Evolutionary conservation across 1,284 basidiomycete species (phyloP), one percentile per base, ranked within the genome.

Genomic region (Meira nashicola): DNA sequence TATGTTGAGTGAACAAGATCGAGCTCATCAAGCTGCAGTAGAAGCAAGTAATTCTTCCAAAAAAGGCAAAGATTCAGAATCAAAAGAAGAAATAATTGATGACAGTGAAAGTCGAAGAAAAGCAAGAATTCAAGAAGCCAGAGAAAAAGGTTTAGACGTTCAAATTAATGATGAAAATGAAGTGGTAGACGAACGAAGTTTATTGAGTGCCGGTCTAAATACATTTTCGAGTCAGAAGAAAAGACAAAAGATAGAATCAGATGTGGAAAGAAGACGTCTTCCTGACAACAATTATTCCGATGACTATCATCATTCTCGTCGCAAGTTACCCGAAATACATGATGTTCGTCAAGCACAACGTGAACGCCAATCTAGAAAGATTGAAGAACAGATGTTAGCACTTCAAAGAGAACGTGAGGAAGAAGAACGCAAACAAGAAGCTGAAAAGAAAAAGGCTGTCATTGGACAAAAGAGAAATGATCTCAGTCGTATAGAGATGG

Each of bases 111-210:
- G 4, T 38, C n/a, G 15, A 15, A 28, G 95, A 66, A 87, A 88
- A 63, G 12, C 17, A 48, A 4, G 17, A 48, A 25, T 48, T 3
- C 58, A 55, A 43, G 84, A 81, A 63, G 78, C 83, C 57, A 88
- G 88, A 14, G 81, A 83, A 60, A 84, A 83, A 67, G 93, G 92
- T 17, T 88, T 89, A 78, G 83, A 86, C n/a, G 87, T 98, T 43
- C 93, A 96, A 79, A 82, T 97, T 53, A 98, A 98, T 79, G 95
- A 98, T 78, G 93, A 97, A 71, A 92, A 92, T 72, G 89, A 95
- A 78, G 90, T 98, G 53, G 89, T 99, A 53, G 94, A 98, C 82
- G 92, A 94, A 75, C 88, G 93, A 57, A 89, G 94, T 47, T 82
- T 99, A 9, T 83, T 98, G 43, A 86, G 86, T 38, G 92, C 91